These are phyloP conservation scores for Candida jianshihensis DNA, from an alignment of 805 yeast species.

Conservation along the genomic window DNA sequence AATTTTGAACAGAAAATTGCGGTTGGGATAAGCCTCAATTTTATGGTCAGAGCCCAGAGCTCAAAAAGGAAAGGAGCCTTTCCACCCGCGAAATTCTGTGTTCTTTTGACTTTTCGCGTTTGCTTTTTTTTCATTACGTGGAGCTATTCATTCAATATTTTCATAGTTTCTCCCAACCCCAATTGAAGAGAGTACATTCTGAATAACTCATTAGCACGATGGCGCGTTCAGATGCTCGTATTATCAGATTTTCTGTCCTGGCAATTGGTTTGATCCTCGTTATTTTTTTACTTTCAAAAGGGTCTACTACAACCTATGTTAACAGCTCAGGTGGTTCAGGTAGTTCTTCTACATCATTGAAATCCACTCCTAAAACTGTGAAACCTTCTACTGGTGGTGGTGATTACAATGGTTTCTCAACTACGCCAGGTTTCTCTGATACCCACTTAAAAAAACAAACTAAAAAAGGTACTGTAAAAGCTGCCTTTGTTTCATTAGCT, in stretches of 20 bases:
- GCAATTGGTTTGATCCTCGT: conserved; percentile 20
- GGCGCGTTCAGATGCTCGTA: conserved; percentile 25
- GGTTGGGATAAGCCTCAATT: too few species aligned
- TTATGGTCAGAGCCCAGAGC: too few species aligned
- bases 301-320: conserved; percentile 20
- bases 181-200: background rate
- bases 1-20: too few species aligned
- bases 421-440: conserved; percentile 9
- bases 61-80: too few species aligned
- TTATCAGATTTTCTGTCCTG: conserved; percentile 20
- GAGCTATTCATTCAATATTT: too few species aligned
- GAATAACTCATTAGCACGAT: conserved; percentile 5
- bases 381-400: conserved; percentile 10
- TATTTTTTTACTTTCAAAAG: conserved; percentile 21
- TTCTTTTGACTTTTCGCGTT: too few species aligned
- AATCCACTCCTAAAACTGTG: conserved; percentile 4
- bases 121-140: too few species aligned
- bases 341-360: conserved; percentile 5
- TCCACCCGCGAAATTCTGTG: too few species aligned
- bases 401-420: conserved; percentile 6
- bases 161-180: conserved; percentile 8
- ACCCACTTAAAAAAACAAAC: conserved; percentile 17
- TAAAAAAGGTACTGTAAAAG: conserved; percentile 34
- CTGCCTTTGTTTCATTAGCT: conserved; percentile 61
- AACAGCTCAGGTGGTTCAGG: conserved; percentile 7